Percentiles rank a stretch among this genome's conserved stretches.
Conservation (phyloP, 139 green algal species). For the Coccomyxa sp. region DNA sequence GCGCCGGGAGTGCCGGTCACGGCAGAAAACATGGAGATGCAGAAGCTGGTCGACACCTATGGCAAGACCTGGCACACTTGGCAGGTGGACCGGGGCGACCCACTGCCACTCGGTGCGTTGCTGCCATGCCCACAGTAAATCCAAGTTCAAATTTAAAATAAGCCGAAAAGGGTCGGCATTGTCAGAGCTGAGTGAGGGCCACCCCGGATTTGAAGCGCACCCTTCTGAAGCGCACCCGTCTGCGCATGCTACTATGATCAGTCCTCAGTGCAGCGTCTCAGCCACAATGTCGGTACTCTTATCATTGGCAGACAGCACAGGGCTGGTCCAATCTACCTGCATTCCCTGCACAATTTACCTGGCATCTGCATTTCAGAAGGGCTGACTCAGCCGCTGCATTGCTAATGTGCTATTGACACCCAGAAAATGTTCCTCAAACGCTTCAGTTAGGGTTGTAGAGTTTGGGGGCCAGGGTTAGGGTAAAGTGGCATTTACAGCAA, state of each 20-base stretch:
- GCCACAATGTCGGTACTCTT: not conserved
- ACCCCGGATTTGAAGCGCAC: not conserved
- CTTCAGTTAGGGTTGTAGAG: too few species aligned
- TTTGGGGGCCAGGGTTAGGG: too few species aligned
- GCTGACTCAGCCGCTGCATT: too few species aligned
- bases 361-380: too few species aligned
- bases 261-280: not conserved
- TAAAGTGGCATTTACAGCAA: too few species aligned
- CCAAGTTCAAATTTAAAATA: not conserved
- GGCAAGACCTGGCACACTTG: slow-evolving; percentile 43
- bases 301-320: too few species aligned
- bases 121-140: not conserved
- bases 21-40: slow-evolving; percentile 49
- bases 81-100: slow-evolving; percentile 56
- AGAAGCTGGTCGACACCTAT: slow-evolving; percentile 42
- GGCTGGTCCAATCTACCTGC: too few species aligned
- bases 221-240: not conserved
- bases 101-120: slow-evolving; percentile 53
- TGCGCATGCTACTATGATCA: not conserved
- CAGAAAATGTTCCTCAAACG: too few species aligned
- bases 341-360: too few species aligned
- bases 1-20: slow-evolving; percentile 34
- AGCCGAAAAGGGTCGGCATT: not conserved
- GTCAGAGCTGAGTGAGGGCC: not conserved
- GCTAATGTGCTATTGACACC: too few species aligned